A percentile compares a stretch with the other conserved stretches of the same genome.
Conservation (phyloP, 345 rosid species). For the Ceriops zippeliana region DNA sequence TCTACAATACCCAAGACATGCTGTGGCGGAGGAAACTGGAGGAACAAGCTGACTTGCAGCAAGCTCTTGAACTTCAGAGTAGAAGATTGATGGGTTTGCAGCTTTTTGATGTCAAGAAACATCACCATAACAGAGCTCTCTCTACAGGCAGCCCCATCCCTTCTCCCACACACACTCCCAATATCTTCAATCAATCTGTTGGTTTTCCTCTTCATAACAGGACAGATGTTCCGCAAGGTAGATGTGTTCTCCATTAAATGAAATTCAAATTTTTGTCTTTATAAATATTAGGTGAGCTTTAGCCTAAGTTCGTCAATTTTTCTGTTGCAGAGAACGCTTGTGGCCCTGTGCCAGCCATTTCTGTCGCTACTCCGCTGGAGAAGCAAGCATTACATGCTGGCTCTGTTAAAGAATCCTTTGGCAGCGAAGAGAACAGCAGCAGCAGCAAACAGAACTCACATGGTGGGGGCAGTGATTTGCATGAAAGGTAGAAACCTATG, state of each 20-base stretch:
- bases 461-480: slow-evolving; percentile 31
- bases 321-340: slow-evolving; percentile 43
- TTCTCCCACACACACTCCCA: slow-evolving; percentile 47
- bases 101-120: slow-evolving; percentile 78
- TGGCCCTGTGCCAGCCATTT: slow-evolving; percentile 25
- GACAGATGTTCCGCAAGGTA: slow-evolving; percentile 36
- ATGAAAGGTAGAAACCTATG: slow-evolving; percentile 32
- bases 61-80: slow-evolving; percentile 71
- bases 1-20: slow-evolving; percentile 59
- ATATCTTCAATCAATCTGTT: slow-evolving; percentile 47
- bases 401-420: slow-evolving; percentile 26
- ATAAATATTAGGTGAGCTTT: neutral
- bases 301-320: neutral
- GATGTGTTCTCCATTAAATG: neutral
- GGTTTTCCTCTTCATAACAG: slow-evolving; percentile 38
- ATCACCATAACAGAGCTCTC: slow-evolving; percentile 62
- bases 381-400: slow-evolving; percentile 20
- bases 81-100: slow-evolving; percentile 74
- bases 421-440: slow-evolving; percentile 32
- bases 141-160: slow-evolving; percentile 61
- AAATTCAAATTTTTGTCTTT: neutral
- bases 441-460: slow-evolving; percentile 35
- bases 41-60: slow-evolving; percentile 69
- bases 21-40: slow-evolving; percentile 73
- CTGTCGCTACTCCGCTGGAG: slow-evolving; percentile 19